phyloP scores from a whole-genome alignment of 108 stramenopile genomes.

The Poteriospumella lacustris region DNA sequence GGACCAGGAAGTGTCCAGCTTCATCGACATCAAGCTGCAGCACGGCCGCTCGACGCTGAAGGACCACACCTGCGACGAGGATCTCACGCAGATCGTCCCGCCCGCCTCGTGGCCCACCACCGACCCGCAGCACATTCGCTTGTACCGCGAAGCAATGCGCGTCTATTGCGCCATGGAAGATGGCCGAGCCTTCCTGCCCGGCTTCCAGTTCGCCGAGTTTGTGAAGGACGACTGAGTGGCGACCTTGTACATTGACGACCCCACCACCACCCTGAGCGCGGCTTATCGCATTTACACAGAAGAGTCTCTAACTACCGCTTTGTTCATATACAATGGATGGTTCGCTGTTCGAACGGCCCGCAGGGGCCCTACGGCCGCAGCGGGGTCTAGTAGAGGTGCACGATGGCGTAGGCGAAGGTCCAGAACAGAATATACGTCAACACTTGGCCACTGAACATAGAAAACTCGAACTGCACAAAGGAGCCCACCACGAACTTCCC shows the following conservation, averaged over 20 bases:
- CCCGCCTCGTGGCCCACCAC: slow-evolving; percentile 4
- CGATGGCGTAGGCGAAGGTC: not conserved
- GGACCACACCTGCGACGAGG: not conserved
- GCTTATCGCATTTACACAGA: no score
- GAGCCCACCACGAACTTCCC: not conserved
- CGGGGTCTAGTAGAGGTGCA: not conserved
- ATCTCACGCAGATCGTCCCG: not conserved
- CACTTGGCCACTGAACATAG: not conserved
- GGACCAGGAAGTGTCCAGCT: slow-evolving; percentile 57
- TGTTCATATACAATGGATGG: no score
- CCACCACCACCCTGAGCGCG: no score
- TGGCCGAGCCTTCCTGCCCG: not conserved
- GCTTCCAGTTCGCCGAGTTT: not conserved
- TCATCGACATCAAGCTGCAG: slow-evolving; percentile 70
- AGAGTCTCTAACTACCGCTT: no score
- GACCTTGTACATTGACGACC: no score
- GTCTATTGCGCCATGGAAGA: slow-evolving; percentile 23
- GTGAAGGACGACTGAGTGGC: no score
- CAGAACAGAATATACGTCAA: not conserved
- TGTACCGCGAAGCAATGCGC: not conserved
- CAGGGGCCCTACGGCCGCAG: no score
- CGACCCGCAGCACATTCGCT: not conserved
- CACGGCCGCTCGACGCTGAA: slow-evolving; percentile 42
- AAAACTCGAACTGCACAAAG: not conserved
- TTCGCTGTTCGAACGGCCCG: no score